A percentile compares a stretch with the other conserved stretches of the same genome.
These are phyloP conservation scores for Ogataea nonfermentans DNA, from an alignment of 805 yeast genomes.

Conservation along the genomic window DNA sequence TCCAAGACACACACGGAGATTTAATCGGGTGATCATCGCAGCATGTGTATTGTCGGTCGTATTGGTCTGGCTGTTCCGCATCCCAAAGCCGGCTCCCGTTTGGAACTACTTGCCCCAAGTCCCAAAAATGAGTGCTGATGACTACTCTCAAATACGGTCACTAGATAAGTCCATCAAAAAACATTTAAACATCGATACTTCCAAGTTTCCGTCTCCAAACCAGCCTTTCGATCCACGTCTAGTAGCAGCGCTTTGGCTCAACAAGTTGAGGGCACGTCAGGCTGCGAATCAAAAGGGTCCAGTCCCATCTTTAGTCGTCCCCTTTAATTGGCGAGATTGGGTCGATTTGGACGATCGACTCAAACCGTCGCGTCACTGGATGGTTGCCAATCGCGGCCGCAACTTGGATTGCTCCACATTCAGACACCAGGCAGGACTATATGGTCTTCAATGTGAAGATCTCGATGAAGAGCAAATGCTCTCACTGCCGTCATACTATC, in stretches of 20 bases:
- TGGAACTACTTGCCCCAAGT: slow-evolving; percentile 1
- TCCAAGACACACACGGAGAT: slow-evolving; percentile 6
- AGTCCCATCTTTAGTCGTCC: slow-evolving; percentile 20
- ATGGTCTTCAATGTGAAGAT: slow-evolving; percentile 11
- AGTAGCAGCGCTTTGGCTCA: slow-evolving; percentile 20
- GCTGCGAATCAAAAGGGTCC: slow-evolving; percentile 2
- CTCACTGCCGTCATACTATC: slow-evolving; percentile 20
- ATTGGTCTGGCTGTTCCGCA: neutral
- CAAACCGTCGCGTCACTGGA: slow-evolving; percentile 21
- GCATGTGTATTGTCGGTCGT: neutral
- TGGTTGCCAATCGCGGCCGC: slow-evolving; percentile 7
- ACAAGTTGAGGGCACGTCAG: slow-evolving; percentile 14
- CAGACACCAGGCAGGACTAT: slow-evolving; percentile 20
- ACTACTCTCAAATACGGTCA: slow-evolving; percentile 6
- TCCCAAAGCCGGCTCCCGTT: neutral
- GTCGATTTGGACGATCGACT: slow-evolving; percentile 26
- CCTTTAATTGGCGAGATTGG: slow-evolving; percentile 35
- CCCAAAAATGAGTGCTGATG: neutral
- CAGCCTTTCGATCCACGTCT: slow-evolving; percentile 22
- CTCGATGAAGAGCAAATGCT: slow-evolving; percentile 9
- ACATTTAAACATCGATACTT: slow-evolving; percentile 7
- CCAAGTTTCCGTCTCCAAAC: slow-evolving; percentile 11
- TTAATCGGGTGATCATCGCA: slow-evolving; percentile 1
- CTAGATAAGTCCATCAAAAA: slow-evolving; percentile 2
- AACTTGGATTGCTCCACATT: slow-evolving; percentile 20